These are phyloP conservation scores for Aspergillus olivimuriae DNA, from an alignment of 495 filamentous ascomycete genomes.

Conservation along the genomic window DNA sequence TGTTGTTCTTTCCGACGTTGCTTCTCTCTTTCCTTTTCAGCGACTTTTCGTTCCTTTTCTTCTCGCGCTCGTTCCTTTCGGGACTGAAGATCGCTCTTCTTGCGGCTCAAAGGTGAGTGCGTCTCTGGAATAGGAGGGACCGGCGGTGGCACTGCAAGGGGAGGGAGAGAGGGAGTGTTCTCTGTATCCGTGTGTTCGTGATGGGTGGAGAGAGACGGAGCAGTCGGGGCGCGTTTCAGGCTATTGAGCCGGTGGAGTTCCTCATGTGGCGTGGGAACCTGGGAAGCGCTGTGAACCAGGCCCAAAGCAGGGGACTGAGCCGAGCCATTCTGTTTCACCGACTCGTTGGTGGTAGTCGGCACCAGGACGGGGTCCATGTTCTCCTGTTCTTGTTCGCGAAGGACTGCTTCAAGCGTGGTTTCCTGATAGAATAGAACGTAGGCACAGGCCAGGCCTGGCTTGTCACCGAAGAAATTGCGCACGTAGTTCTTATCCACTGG, in stretches of 20 bases:
- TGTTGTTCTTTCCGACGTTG: conserved; percentile 61
- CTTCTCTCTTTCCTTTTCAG: conserved; percentile 63
- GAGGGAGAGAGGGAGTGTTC: conserved; percentile 9
- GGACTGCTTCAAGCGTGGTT: conserved; percentile 82
- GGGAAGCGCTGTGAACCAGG: conserved; percentile 38
- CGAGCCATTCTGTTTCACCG: conserved; percentile 40
- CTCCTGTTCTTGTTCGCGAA: conserved; percentile 76
- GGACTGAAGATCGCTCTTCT: conserved; percentile 41
- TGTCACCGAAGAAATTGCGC: conserved; percentile 95
- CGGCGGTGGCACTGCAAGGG: conserved; percentile 18
- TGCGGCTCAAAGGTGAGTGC: conserved; percentile 24
- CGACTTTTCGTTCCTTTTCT: conserved; percentile 59
- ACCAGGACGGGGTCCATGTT: conserved; percentile 48
- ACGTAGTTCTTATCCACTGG: conserved; percentile 96
- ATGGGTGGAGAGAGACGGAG: conserved; percentile 43
- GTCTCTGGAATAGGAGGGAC: conserved; percentile 36
- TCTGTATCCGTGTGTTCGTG: conserved; percentile 27
- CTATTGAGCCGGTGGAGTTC: conserved; percentile 45
- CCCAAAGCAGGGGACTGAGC: conserved; percentile 22
- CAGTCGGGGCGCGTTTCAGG: conserved; percentile 55
- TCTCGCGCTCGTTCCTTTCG: conserved; percentile 46
- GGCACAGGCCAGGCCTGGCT: conserved; percentile 83
- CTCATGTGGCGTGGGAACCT: conserved; percentile 33
- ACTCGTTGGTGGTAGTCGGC: conserved; percentile 48
- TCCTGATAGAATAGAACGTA: conserved; percentile 99